Base-by-base conservation (phyloP, 108 stramenopile genomes). In the Pinguiococcus pyrenoidosus region DNA sequence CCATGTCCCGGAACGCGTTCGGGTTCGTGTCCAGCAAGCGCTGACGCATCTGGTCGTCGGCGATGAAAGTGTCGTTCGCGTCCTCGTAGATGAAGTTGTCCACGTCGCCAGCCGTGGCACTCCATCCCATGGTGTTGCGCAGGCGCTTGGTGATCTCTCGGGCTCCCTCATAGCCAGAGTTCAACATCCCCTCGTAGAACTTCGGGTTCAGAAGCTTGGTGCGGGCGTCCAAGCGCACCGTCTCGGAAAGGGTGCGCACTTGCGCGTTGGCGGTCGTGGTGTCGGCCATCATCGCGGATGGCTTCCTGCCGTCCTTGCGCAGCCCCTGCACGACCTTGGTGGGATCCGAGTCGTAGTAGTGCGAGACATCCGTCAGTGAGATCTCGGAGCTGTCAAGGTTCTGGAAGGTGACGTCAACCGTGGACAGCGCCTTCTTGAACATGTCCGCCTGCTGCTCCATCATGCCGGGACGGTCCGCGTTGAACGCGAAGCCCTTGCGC, bases 31-130 rank as follows among this genome's bases (percentile, higher is more conserved):
- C 73, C 46, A 89, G 77, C 35, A 92, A 72, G 23, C 88, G 76
- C 53, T 84, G 59, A 62, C 87, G 84, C 91, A 92, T 92, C 52
- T 86, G 86, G 36, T 79, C 70, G 59, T 92, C 91, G 29, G 89
- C 76, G 69, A 92, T 92, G 73, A 89, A 89, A 29, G 77, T 76
- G 65, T 72, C 67, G 73, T 92, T 92, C 46, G 91, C 91, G 69
- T 92, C 91, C 59, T 92, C 91, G 55, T 87, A 92, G 51, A 92
- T 87, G 61, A 92, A 92, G 82, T 92, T 92, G 64, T 92, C 91
- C 17, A 91, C 89, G 59, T 91, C 91, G 24, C 88, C 91, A 37
- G 88, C 87, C 37, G 91, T 92, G 18, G 91, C 91, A 27, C 85
- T 85, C 91, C 91, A 92, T 45, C 90, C 91, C 83, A 92, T 85